Base-by-base conservation (phyloP, 2,329 filamentous ascomycete species). In the Colletotrichum endophyticum region DNA sequence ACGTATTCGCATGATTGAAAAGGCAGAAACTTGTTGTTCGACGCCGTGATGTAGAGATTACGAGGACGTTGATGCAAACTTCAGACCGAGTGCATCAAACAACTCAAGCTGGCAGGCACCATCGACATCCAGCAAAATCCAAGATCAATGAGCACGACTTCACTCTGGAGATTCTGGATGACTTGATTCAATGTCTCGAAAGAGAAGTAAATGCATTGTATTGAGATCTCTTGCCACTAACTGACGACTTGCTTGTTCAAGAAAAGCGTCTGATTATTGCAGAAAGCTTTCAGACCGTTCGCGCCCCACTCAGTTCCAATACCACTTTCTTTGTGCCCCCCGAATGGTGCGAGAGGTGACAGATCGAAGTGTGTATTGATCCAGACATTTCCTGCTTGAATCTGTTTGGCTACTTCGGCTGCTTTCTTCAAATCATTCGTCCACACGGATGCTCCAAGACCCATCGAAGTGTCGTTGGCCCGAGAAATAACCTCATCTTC, bases 401-500 rank as follows among this genome's bases (percentile, higher is more conserved):
- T 53, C n/a, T 53, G 44, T 3, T 53, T 53, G 6, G 44, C 91
- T 53, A 94, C 88, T 9, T 84, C 83, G 28, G 86, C 86, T 0
- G 91, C 92, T 11, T 86, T 84, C 0, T 84, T 83, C 2, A 91
- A 74, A 76, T 94, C 90, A n/a, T 85, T 86, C 8, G 86, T 89
- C 86, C 91, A 93, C 0, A 93, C 87, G 0, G 91, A 91, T 3
- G 90, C 88, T 1, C 90, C 91, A 1, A 93, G 86, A 1, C 90
- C 91, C 44, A 86, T 87, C n/a, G 88, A 84, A 4, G 85, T 84
- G 27, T 87, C 84, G 77, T 93, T 93, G 2, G 89, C 91, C 6
- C 91, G 87, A 3, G 82, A 81, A 39, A 94, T 84, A 0, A 92
- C 91, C 19, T 93, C 91, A 5, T 88, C 88, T 76, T 94, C 92